A percentile compares a stretch with the other conserved stretches of the same genome.
Evolutionary conservation across 2,329 filamentous ascomycete genomes (phyloP).

Genomic region (Neonectria punicea): DNA sequence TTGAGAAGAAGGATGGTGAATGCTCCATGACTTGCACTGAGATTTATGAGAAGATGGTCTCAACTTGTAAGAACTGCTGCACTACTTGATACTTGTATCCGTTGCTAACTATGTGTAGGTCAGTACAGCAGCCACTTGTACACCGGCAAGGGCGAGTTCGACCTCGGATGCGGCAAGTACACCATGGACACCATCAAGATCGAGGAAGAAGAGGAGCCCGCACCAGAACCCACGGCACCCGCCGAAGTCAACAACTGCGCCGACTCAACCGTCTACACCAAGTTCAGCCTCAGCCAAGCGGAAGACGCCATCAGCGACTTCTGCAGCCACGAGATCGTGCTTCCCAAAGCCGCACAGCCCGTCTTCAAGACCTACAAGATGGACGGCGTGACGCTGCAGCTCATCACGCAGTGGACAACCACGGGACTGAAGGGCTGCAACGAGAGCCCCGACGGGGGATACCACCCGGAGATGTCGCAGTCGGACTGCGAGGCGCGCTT

Average conservation of each 20-base stretch:
- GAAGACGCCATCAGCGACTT: constrained; percentile 7
- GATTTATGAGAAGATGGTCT: constrained; percentile 7
- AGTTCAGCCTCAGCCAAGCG: constrained; percentile 9
- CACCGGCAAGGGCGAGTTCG: constrained; percentile 2
- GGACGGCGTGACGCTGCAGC: background rate
- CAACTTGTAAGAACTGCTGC: constrained; percentile 2
- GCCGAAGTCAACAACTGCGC: constrained; percentile 14
- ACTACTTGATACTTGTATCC: background rate
- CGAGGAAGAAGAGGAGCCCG: background rate
- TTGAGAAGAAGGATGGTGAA: constrained; percentile 14
- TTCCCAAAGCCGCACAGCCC: background rate
- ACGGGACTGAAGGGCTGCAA: constrained; percentile 11
- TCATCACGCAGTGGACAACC: background rate
- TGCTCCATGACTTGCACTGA: constrained; percentile 19
- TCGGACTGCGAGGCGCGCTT: constrained; percentile 12
- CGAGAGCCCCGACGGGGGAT: background rate
- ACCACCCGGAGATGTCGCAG: background rate
- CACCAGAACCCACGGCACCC: background rate
- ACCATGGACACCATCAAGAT: background rate
- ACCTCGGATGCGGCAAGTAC: background rate
- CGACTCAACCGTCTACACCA: constrained; percentile 12
- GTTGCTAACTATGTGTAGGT: background rate
- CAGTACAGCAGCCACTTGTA: constrained; percentile 2
- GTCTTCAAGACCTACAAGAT: constrained; percentile 1
- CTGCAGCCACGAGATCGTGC: constrained; percentile 1